Evolutionary conservation across 345 rosid genomes (phyloP), one percentile per base, ranked within the genome.

Genomic region (Eucalyptus polybractea): DNA sequence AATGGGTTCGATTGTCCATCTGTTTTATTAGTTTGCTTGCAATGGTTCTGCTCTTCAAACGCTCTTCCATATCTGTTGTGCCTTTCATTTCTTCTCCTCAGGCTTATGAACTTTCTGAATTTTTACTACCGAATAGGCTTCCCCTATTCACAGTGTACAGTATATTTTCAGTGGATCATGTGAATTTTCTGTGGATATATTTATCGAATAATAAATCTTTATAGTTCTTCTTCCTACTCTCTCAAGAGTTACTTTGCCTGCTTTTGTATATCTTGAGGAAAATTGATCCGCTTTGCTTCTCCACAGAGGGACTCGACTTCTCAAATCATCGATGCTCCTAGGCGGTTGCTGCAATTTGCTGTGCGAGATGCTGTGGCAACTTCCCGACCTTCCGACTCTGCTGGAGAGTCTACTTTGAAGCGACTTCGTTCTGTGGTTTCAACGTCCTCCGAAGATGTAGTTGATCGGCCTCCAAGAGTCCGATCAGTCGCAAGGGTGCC

Each of bases 291-390:
- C 29, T 53, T 88, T 47, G 50, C 86, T 88, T 87, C 87, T 89
- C 89, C 85, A 88, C 92, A 98, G 99, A 95, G 94, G 93, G 99
- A 95, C 88, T 93, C 94, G 86, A 94, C 86, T 85, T 91, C 94
- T 86, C 95, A 90, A 83, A 90, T 91, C 67, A 91, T 94, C 81
- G 94, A 93, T 93, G 99, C 96, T 88, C 96, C 99, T 69, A 91
- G 98, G 69, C 94, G 99, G 89, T 93, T 97, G 47, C 98, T 98
- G 91, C 99, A 98, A 87, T 97, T 94, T 94, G 99, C 99, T 50
- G 96, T 98, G 87, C 93, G 99, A 91, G 99, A 97, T 94, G 99
- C 99, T 65, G 95, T 98, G 49, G 97, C 94, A 93, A 95, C 92
- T 89, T 88, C 95, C 65, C 96, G 91, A 88, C 92, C 95, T 80